phyloP scores from a whole-genome alignment of 2,329 filamentous ascomycete species.

The Pseudogymnoascus sp. region DNA sequence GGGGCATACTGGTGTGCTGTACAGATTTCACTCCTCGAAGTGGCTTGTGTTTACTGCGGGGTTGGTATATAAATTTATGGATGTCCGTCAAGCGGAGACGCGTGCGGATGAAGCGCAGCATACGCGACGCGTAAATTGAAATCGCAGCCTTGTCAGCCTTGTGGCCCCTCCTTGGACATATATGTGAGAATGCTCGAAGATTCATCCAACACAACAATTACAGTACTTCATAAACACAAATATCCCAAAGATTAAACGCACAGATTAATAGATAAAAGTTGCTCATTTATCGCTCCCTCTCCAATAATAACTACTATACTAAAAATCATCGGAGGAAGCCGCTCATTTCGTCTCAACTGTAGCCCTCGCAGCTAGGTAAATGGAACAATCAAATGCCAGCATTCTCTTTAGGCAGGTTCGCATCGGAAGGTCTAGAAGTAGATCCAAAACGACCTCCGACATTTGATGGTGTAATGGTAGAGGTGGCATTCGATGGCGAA shows the following conservation, averaged over 20 bases:
- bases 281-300: neutral
- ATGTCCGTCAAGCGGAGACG: neutral
- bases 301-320: neutral
- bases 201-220: neutral
- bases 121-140: slow-evolving; percentile 20
- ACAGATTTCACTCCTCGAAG: neutral
- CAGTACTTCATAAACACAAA: neutral
- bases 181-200: neutral
- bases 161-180: neutral
- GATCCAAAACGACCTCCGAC: neutral
- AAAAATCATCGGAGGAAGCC: neutral
- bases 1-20: neutral
- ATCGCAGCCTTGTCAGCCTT: slow-evolving; percentile 13
- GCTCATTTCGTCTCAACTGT: neutral
- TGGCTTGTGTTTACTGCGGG: slow-evolving; percentile 2
- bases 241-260: neutral
- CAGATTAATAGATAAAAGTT: neutral
- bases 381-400: neutral
- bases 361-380: neutral
- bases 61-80: neutral
- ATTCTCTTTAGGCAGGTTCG: neutral
- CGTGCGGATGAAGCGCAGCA: slow-evolving; percentile 13
- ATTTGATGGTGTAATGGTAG: neutral
- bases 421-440: no score
- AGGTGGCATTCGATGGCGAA: neutral